phyloP scores from a whole-genome alignment of 1,284 basidiomycete genomes.

The Veloboletus limbatus region DNA sequence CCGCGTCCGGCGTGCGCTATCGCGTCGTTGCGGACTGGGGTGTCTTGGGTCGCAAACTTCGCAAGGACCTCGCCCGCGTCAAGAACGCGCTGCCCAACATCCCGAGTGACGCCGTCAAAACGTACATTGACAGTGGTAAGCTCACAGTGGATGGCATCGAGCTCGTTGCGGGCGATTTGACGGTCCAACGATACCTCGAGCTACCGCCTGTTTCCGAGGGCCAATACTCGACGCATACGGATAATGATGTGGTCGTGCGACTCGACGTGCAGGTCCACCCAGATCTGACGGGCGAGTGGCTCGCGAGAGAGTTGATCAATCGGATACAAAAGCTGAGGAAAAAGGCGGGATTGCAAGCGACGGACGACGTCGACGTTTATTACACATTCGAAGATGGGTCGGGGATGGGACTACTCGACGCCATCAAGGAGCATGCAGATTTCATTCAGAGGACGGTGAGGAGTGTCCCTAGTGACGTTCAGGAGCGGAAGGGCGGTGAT shows the following conservation, averaged over 20 bases:
- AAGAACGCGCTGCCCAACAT: slow-evolving; percentile 85
- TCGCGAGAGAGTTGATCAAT: slow-evolving; percentile 89
- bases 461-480: slow-evolving; percentile 63
- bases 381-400: slow-evolving; percentile 77
- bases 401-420: slow-evolving; percentile 66
- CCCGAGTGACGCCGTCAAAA: slow-evolving; percentile 81
- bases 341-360: slow-evolving; percentile 91
- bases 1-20: slow-evolving; percentile 85
- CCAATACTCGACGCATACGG: slow-evolving; percentile 83
- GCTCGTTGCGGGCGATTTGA: slow-evolving; percentile 86
- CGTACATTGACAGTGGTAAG: slow-evolving; percentile 74
- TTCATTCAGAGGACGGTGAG: slow-evolving; percentile 78
- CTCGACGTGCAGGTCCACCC: slow-evolving; percentile 87
- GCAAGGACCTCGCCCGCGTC: slow-evolving; percentile 91
- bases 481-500: slow-evolving; percentile 46
- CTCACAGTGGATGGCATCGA: slow-evolving; percentile 89
- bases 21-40: slow-evolving; percentile 93
- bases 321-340: slow-evolving; percentile 96
- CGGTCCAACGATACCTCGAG: slow-evolving; percentile 90
- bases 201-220: slow-evolving; percentile 56
- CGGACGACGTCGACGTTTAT: slow-evolving; percentile 91
- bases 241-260: slow-evolving; percentile 92
- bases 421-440: slow-evolving; percentile 70
- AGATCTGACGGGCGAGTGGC: slow-evolving; percentile 85
- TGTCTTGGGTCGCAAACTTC: slow-evolving; percentile 91